Evolutionary conservation across 441 rosid species (phyloP).

Genomic region (Corymbia calophylla): DNA sequence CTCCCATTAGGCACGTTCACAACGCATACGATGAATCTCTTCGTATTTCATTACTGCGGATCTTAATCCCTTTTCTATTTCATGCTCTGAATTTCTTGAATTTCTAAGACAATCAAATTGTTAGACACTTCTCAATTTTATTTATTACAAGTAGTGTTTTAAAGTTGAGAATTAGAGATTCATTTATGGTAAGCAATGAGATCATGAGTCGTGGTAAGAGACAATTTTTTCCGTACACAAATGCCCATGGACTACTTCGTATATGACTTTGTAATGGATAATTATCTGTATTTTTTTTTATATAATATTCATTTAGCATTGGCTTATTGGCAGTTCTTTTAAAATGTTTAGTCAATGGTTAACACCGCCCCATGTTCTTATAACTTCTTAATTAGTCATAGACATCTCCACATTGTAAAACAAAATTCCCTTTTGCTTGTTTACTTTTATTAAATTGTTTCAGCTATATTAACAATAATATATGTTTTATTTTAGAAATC

Average conservation of each 20-base stretch:
- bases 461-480: background rate
- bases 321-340: background rate
- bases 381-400: background rate
- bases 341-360: background rate
- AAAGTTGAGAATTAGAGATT: background rate
- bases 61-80: background rate
- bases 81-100: fast-evolving
- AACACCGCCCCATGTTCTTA: background rate
- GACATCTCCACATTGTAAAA: background rate
- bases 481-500: too few relatives aligned
- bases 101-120: background rate
- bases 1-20: background rate
- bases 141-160: background rate
- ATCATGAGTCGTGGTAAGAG: too few relatives aligned
- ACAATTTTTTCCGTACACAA: background rate
- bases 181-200: background rate
- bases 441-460: background rate
- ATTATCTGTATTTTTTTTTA: background rate
- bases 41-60: background rate
- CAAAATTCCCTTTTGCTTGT: background rate
- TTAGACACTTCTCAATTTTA: too few relatives aligned
- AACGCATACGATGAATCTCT: background rate
- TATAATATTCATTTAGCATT: background rate
- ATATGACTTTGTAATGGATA: background rate
- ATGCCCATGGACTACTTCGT: background rate